These are phyloP conservation scores for Ophryocystis elektroscirrha DNA, from an alignment of 169 alveolate species.

Conservation along the genomic window DNA sequence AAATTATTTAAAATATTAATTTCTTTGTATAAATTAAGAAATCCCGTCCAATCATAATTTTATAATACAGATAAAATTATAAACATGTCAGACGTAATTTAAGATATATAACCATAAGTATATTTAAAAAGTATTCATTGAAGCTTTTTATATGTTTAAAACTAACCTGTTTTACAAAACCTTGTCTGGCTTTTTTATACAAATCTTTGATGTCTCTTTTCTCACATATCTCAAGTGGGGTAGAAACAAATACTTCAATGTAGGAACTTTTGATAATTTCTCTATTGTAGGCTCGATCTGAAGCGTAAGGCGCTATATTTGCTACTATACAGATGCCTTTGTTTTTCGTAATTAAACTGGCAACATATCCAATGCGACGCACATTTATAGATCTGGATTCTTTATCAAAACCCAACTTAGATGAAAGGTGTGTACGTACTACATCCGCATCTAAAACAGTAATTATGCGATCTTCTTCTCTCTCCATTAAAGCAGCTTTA, in stretches of 20 bases:
- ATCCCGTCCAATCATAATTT: too few species aligned
- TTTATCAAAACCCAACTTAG: slow-evolving; percentile 13
- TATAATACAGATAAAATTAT: too few species aligned
- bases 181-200: slow-evolving; percentile 22
- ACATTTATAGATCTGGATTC: slow-evolving; percentile 16
- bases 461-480: slow-evolving; percentile 7
- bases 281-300: slow-evolving; percentile 13
- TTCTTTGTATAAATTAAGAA: too few species aligned
- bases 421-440: slow-evolving; percentile 13
- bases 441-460: slow-evolving; percentile 23
- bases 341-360: slow-evolving; percentile 21
- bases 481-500: slow-evolving; percentile 9
- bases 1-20: too few species aligned
- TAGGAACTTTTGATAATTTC: slow-evolving; percentile 5
- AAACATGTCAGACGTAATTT: too few species aligned
- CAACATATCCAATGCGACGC: slow-evolving; percentile 19
- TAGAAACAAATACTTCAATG: slow-evolving; percentile 19
- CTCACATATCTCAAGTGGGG: slow-evolving; percentile 19
- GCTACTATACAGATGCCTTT: slow-evolving; percentile 25
- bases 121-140: too few species aligned
- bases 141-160: too few species aligned
- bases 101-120: too few species aligned
- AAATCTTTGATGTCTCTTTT: slow-evolving; percentile 17
- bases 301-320: slow-evolving; percentile 17
- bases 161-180: slow-evolving; percentile 16